phyloP scores from a whole-genome alignment of 805 yeast genomes.

The Wickerhamiella parazyma region DNA sequence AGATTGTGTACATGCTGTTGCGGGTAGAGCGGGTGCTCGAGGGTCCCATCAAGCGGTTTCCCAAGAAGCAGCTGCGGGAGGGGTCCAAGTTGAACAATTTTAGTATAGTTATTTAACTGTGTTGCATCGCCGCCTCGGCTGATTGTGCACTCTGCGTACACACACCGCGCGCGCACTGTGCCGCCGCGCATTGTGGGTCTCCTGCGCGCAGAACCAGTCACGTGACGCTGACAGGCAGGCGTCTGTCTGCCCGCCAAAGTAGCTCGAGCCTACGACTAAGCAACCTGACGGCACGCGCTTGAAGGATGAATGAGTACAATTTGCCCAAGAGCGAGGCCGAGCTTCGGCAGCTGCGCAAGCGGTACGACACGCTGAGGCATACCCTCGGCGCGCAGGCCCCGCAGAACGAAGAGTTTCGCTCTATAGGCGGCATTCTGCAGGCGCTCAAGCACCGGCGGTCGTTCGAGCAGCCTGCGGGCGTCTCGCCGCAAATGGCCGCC shows the following conservation, averaged over 20 bases:
- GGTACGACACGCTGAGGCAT: slow-evolving; percentile 19
- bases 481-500: too few species aligned
- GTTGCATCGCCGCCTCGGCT: too few species aligned
- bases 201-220: too few species aligned
- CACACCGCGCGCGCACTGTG: too few species aligned
- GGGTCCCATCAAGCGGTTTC: slow-evolving; percentile 9
- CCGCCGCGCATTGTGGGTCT: too few species aligned
- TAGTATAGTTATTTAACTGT: too few species aligned
- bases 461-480: not conserved
- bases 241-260: not conserved
- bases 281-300: not conserved
- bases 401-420: slow-evolving; percentile 22
- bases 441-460: slow-evolving; percentile 14
- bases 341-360: slow-evolving; percentile 22
- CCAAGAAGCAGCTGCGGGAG: slow-evolving; percentile 32
- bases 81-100: slow-evolving; percentile 57
- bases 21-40: slow-evolving; percentile 24
- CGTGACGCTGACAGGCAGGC: not conserved
- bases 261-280: not conserved
- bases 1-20: slow-evolving; percentile 56
- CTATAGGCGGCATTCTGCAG: slow-evolving; percentile 11
- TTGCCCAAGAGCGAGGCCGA: slow-evolving; percentile 15
- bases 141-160: too few species aligned
- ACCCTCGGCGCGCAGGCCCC: slow-evolving; percentile 20
- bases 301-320: slow-evolving; percentile 5